Evolutionary conservation across 1,139 yeast species (phyloP), one percentile per base, ranked within the genome.

Genomic region (Magnusiomyces tetraspermus): DNA sequence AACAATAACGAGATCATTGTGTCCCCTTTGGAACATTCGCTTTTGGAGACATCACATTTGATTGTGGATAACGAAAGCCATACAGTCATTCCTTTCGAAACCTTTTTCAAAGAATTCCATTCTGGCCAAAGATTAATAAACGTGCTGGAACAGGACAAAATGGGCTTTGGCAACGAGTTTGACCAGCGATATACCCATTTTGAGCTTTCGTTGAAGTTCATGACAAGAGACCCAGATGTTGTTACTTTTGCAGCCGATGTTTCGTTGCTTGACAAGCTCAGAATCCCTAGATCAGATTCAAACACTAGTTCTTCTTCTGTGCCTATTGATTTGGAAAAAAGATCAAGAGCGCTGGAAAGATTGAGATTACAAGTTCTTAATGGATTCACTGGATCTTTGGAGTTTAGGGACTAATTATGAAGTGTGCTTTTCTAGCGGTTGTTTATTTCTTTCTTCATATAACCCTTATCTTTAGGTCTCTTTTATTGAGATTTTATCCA

Each of bases 141-240:
- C 46, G 49, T 30, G 22, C 30, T 17, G 37, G 19, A 33, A 50
- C 52, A 6, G 47, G 49, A 36, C 28, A 46, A 17, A 49, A 37
- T 19, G 31, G 46, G 15, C 50, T 46, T 13, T 19, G 42, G n/a
- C 48, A 43, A 2, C 43, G 47, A 33, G 40, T 43, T 23, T 11
- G 11, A 28, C 48, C 42, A 2, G 22, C n/a, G 26, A 6, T 46
- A 31, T 15, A 53, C 51, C 2, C 23, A 28, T 10, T 53, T 48
- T 33, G 49, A 48, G 4, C 38, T 53, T 23, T 46, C 46, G 15
- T 40, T 53, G 21, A 37, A 46, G n/a, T 31, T 49, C 8, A 21
- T 53, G 48, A 42, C 56, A 11, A 28, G 56, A 24, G 56, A 53
- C 23, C 49, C 51, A n/a, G 36, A 45, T 2, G 52, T 46, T 13